Base-by-base conservation (phyloP, 176 grass and related monocot genomes). In the Oryza australiensis region DNA sequence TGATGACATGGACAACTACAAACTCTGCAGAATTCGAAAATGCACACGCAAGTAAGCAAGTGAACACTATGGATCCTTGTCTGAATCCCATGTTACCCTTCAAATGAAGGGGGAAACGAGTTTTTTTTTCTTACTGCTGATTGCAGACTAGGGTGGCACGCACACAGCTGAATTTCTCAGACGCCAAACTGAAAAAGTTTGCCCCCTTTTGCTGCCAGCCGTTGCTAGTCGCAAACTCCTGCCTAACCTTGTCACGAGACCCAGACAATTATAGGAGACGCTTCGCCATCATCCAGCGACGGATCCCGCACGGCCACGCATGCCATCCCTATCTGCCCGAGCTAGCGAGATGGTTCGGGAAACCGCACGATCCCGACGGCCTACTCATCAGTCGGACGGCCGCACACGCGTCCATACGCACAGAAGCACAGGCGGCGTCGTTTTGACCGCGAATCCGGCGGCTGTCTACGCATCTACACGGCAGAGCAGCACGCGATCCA, bases 231-330 rank as follows among this genome's bases (percentile, higher is more conserved):
- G 49, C 49, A 22, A 22, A 5, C 49, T 22, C 49, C 49, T 60
- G 55, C 55, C 55, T 60, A 60, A 60, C 55, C 55, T 11, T 24
- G 2, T 10, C 7, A 7, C 45, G 3, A 16, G 22, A 48, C 80
- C 67, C 2, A 29, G 59, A 63, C 18, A 79, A 80, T 40, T 40
- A 38, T 63, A 82, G 51, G 38, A 43, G 34, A n/a, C 7, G 28
- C 62, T 24, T 59, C 45, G 46, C 41, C 42, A 55, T 20, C 43
- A 37, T 29, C 75, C 30, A 80, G 46, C 35, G 62, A 88, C 62
- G 77, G 65, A 85, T 81, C 87, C 77, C 32, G 66, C 72, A 59
- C 72, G 55, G 80, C 41, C 16, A 40, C 77, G 27, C 42, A 40
- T 26, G 68, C 20, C 80, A 63, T 64, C 68, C 14, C 26, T 26